These are phyloP conservation scores for Fagopyrum homotropicum DNA, from an alignment of 148 eudicot species.

Conservation along the genomic window DNA sequence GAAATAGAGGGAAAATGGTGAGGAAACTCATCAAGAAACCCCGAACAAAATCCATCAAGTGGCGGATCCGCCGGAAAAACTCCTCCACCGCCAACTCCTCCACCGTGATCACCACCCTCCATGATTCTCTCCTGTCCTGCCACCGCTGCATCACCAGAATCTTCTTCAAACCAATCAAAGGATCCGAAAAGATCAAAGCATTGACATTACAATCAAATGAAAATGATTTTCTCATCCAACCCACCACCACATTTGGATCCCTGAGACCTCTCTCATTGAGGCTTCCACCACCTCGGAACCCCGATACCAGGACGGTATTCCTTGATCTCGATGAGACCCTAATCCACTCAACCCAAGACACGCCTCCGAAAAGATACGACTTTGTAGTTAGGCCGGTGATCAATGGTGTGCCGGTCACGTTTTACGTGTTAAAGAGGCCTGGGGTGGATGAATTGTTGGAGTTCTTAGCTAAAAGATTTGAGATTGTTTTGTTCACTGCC, in stretches of 20 bases:
- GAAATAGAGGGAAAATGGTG: constrained; percentile 40
- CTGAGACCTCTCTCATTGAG: constrained; percentile 33
- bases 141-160: too few species aligned
- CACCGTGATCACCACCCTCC: too few species aligned
- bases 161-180: background rate
- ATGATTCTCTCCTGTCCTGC: too few species aligned
- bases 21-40: constrained; percentile 37
- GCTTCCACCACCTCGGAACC: constrained; percentile 34
- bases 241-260: constrained; percentile 40
- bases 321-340: constrained; percentile 81
- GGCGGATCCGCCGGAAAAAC: constrained; percentile 23
- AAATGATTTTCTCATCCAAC: constrained; percentile 12
- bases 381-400: constrained; percentile 38
- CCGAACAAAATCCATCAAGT: constrained; percentile 47
- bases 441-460: constrained; percentile 40
- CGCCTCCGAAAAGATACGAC: constrained; percentile 35
- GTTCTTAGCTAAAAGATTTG: constrained; percentile 27
- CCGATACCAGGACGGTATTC: constrained; percentile 33
- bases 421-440: constrained; percentile 42
- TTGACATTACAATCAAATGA: background rate
- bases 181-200: background rate
- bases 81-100: too few species aligned
- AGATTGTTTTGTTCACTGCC: constrained; percentile 49
- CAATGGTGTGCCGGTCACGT: constrained; percentile 30
- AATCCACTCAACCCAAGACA: constrained; percentile 38